These are phyloP conservation scores for Lentinula novae-zelandiae DNA, from an alignment of 1,284 basidiomycete species.

Conservation along the genomic window DNA sequence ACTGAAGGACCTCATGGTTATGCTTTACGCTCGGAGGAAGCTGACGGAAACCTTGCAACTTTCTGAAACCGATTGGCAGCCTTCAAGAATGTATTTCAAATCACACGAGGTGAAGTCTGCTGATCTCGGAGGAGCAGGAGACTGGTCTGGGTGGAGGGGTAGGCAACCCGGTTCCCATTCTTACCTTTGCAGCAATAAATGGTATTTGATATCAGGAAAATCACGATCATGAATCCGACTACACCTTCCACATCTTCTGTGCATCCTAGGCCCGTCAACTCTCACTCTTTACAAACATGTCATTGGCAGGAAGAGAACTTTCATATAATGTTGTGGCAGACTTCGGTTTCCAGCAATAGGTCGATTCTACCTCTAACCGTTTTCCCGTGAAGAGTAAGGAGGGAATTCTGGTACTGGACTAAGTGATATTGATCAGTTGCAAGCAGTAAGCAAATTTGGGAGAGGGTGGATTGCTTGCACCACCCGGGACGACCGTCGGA, in stretches of 20 bases:
- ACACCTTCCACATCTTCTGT: conserved; percentile 65
- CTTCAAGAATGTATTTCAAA: conserved; percentile 61
- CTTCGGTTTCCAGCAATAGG: conserved; percentile 60
- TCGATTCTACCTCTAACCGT: conserved; percentile 24
- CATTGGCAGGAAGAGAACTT: conserved; percentile 64
- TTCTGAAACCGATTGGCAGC: conserved; percentile 58
- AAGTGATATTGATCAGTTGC: conserved; percentile 60
- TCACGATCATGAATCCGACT: conserved; percentile 44
- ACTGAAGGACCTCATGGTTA: conserved; percentile 54
- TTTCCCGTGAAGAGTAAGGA: conserved; percentile 44
- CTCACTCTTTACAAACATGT: conserved; percentile 77
- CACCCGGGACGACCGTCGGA: conserved; percentile 73
- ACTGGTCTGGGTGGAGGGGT: conserved; percentile 67
- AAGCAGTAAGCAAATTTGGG: conserved; percentile 49
- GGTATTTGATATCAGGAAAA: conserved; percentile 25
- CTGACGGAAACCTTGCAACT: conserved; percentile 44
- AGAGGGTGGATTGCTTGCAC: conserved; percentile 83
- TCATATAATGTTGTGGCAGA: conserved; percentile 76
- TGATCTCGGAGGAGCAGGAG: conserved; percentile 47
- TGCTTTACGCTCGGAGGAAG: conserved; percentile 52
- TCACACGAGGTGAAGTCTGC: conserved; percentile 45
- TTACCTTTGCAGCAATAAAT: neutral
- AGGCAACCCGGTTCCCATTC: conserved; percentile 15
- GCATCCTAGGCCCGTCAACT: conserved; percentile 71
- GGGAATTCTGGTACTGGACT: conserved; percentile 68